These are phyloP conservation scores for Aspergillus sclerotioniger DNA, from an alignment of 495 filamentous ascomycete species.

Conservation along the genomic window DNA sequence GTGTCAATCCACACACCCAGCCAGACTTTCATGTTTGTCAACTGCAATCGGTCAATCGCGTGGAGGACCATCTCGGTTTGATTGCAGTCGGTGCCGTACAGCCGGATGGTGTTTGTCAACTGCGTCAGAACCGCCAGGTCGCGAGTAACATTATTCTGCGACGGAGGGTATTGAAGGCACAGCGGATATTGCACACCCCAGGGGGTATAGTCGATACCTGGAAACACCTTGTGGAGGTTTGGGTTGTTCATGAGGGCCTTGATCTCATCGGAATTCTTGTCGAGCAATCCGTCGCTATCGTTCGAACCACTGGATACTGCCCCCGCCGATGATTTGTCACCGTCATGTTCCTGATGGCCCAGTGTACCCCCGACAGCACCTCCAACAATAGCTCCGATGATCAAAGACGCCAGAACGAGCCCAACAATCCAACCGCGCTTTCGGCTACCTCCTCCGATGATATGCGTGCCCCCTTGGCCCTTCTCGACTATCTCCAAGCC, in stretches of 20 bases:
- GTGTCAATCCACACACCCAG: conserved; percentile 90
- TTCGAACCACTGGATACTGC: conserved; percentile 20
- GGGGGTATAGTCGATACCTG: conserved; percentile 95
- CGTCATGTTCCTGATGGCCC: conserved; percentile 41
- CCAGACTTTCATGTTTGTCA: conserved; percentile 87
- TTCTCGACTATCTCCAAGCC: conserved; percentile 25
- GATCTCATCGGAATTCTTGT: conserved; percentile 75
- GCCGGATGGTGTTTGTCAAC: conserved; percentile 81
- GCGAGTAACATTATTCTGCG: conserved; percentile 90
- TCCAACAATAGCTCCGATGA: conserved; percentile 72
- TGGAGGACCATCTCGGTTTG: conserved; percentile 94
- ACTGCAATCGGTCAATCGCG: conserved; percentile 68
- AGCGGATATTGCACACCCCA: conserved; percentile 87
- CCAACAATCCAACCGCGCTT: conserved; percentile 70
- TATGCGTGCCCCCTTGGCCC: conserved; percentile 48
- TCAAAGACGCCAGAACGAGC: conserved; percentile 55
- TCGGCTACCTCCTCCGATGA: conserved; percentile 60
- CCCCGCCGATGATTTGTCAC: conserved; percentile 7
- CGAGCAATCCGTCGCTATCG: conserved; percentile 61
- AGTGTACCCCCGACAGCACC: conserved; percentile 74
- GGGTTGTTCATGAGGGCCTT: conserved; percentile 74
- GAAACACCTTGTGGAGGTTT: conserved; percentile 87
- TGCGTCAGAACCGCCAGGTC: conserved; percentile 91
- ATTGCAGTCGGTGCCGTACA: conserved; percentile 98
- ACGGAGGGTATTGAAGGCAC: conserved; percentile 73